Percentiles rank a stretch among this genome's conserved stretches.
phyloP scores from a whole-genome alignment of 2,329 filamentous ascomycete genomes.

The Apiospora sp. region DNA sequence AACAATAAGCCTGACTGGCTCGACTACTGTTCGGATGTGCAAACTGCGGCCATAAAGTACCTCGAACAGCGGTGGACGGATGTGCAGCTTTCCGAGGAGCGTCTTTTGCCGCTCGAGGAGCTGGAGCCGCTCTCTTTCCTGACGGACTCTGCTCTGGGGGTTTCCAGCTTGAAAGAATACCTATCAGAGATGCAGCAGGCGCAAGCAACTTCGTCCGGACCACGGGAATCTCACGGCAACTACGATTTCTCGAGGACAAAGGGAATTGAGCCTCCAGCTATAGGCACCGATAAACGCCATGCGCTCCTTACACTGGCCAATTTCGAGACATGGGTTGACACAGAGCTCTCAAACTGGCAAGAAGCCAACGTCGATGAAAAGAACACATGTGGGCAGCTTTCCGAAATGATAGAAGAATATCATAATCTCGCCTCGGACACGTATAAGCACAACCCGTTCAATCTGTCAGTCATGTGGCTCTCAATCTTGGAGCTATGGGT shows the following conservation, averaged over 20 bases:
- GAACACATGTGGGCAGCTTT: conserved; percentile 7
- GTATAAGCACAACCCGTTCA: conserved; percentile 2
- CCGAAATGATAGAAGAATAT: background rate
- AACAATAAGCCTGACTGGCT: conserved; percentile 9
- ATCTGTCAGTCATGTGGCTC: conserved; percentile 22
- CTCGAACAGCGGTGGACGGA: background rate
- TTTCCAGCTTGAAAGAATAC: background rate
- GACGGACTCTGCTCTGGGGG: background rate
- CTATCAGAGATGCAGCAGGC: background rate
- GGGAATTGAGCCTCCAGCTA: background rate
- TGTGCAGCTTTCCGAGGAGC: background rate
- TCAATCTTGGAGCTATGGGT: conserved; percentile 18
- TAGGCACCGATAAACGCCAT: background rate
- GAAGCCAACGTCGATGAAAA: background rate
- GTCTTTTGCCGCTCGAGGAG: background rate
- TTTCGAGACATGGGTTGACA: conserved; percentile 22
- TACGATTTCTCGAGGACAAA: conserved; percentile 1
- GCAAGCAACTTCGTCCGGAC: background rate
- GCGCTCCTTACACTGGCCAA: background rate
- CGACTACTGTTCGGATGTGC: background rate
- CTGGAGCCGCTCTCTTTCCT: conserved; percentile 1
- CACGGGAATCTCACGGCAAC: background rate
- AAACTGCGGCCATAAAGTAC: background rate
- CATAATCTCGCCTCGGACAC: background rate
- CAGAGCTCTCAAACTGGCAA: conserved; percentile 1